Conservation (phyloP, 371 early-diverging fungal species). For the Mucor saturninus region DNA sequence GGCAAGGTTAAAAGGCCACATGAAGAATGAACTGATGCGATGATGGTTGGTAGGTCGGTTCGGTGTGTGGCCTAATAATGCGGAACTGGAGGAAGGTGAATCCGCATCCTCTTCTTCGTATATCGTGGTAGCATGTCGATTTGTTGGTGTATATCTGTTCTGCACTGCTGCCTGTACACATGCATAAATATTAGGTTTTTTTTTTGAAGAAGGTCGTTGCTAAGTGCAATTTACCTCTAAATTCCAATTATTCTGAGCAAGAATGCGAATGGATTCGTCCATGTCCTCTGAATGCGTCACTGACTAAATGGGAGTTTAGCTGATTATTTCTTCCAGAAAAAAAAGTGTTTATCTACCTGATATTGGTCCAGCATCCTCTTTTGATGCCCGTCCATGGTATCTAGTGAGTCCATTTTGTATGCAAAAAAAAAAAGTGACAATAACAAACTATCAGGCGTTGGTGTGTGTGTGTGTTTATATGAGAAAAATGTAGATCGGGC, state of each 20-base stretch:
- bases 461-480: background rate
- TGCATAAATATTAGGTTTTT: background rate
- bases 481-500: background rate
- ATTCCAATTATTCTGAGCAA: conserved; percentile 31
- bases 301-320: conserved; percentile 14
- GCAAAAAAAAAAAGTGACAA: background rate
- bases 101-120: conserved; percentile 6
- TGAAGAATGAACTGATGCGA: conserved; percentile 26
- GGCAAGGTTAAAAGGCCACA: conserved; percentile 63
- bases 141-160: conserved; percentile 19
- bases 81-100: conserved; percentile 28
- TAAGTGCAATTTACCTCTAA: conserved; percentile 17
- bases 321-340: background rate
- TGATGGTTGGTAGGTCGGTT: conserved; percentile 7
- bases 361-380: conserved; percentile 25
- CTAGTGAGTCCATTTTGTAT: conserved; percentile 19
- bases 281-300: conserved; percentile 29
- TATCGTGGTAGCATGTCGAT: conserved; percentile 7
- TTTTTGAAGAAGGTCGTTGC: background rate
- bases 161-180: conserved; percentile 21
- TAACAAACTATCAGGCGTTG: background rate
- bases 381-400: conserved; percentile 25
- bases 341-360: conserved; percentile 16
- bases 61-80: conserved; percentile 19
- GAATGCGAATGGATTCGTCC: conserved; percentile 24